Base-by-base conservation (phyloP, 2,329 filamentous ascomycete genomes). In the Aspergillus ochraceus region DNA sequence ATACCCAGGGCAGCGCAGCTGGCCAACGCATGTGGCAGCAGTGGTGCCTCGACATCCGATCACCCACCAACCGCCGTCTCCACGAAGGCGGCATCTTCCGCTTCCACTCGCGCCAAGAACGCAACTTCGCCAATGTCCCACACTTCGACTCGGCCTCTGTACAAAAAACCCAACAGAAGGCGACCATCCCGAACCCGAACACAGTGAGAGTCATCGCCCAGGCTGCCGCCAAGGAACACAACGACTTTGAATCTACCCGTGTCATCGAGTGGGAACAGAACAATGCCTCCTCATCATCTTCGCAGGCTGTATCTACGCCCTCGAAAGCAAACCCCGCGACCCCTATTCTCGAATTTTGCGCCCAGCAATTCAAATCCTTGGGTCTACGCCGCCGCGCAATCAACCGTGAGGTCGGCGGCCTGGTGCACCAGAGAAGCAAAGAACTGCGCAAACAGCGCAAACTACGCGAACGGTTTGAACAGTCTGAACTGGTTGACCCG, bases 21-120 rank as follows among this genome's bases (percentile, higher is more conserved):
- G 87, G 83, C 59, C 79, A 75, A 58, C 71, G 66, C 4, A 64
- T 86, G 36, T 82, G 83, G 58, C 69, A 80, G 10, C 71, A 70
- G 39, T 86, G 83, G 79, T 82, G 79, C 55, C 63, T 75, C 36
- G 68, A 72, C 47, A 67, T 67, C 20, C 57, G 54, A 5, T 66
- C 68, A 10, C 63, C 68, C 0, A 54, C 62, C 8, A 39, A 60
- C 36, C 60, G 56, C 30, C 71, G 68, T 49, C 65, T 64, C 36
- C 66, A 64, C 19, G 62, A 66, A 60, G 71, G 70, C 17, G 73
- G 73, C n/a, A 65, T 73, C 39, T 56, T 55, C 6, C 68, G 69
- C 11, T 63, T 75, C 4, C 68, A 69, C 49, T 57, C 59, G 11
- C 55, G 56, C 30, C n/a, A 57, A 8, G 70, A 74, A 53, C 67